Percentiles rank a stretch among this genome's conserved stretches.
phyloP scores from a whole-genome alignment of 495 filamentous ascomycete species.

The Xylaria palmicola region DNA sequence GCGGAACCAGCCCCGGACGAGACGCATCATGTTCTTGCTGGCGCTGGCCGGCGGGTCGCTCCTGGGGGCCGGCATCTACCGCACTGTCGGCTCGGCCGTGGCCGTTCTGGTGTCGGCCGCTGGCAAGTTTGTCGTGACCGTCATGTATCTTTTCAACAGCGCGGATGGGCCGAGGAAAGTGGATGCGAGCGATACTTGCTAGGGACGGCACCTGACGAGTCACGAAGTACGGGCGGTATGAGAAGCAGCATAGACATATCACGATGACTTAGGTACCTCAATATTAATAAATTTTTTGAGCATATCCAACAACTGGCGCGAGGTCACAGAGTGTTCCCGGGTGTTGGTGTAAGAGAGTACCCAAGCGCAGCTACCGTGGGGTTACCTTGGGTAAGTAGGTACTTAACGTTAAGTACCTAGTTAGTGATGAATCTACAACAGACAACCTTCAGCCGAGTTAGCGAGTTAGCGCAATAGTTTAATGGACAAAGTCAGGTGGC shows the following conservation, averaged over 20 bases:
- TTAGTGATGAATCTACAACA: no score
- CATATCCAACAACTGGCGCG: no score
- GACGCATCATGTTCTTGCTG: conserved; percentile 51
- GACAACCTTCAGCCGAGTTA: no score
- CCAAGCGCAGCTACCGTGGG: no score
- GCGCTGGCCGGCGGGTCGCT: conserved; percentile 53
- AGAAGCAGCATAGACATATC: background rate
- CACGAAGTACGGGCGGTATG: background rate
- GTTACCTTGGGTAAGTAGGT: no score
- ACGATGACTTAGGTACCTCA: background rate
- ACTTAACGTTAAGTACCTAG: no score
- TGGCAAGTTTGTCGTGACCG: conserved; percentile 45
- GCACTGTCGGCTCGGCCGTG: conserved; percentile 39
- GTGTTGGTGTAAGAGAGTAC: no score
- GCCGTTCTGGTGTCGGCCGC: conserved; percentile 43
- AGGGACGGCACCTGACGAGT: conserved; percentile 15
- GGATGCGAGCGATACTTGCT: conserved; percentile 20
- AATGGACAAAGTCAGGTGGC: conserved; percentile 10
- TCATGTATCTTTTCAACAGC: conserved; percentile 45
- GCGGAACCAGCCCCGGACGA: conserved; percentile 51
- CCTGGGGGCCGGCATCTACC: conserved; percentile 50
- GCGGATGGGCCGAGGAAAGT: conserved; percentile 33
- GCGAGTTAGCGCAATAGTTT: no score
- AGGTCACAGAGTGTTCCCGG: no score
- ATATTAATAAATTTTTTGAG: background rate